phyloP scores from a whole-genome alignment of 139 green algal genomes.

The Parachlorella kessleri region DNA sequence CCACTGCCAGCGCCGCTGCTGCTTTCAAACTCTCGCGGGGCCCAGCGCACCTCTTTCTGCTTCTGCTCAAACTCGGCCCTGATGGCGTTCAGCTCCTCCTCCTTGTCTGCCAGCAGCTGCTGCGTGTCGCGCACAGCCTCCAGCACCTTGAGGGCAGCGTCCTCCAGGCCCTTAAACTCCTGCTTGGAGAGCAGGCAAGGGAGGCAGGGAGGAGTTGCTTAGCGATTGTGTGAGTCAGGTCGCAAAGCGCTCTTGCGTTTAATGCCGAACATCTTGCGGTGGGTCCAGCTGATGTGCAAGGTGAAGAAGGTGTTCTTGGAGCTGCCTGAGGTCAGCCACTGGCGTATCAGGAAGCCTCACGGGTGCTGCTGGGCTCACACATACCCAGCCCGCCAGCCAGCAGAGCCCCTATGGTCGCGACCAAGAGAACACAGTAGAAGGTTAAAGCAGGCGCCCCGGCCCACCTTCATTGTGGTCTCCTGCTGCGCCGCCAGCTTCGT shows the following conservation, averaged over 20 bases:
- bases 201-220: not conserved
- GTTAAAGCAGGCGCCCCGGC: not conserved
- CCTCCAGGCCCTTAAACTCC: conserved; percentile 56
- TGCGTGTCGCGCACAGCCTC: conserved; percentile 32
- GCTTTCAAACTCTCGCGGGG: conserved; percentile 7
- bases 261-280: not conserved
- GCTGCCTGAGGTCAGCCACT: too few species aligned
- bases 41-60: conserved; percentile 49
- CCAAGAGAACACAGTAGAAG: not conserved
- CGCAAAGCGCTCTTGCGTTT: not conserved
- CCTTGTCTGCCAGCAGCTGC: conserved; percentile 35
- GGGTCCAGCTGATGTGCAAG: too few species aligned
- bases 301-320: too few species aligned
- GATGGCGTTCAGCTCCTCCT: conserved; percentile 36
- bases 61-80: conserved; percentile 48
- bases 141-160: conserved; percentile 50
- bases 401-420: too few species aligned
- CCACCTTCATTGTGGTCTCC: conserved; percentile 37
- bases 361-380: too few species aligned
- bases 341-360: too few species aligned
- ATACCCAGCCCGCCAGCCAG: too few species aligned
- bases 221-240: not conserved
- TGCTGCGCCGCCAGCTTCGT: conserved; percentile 59
- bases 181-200: not conserved
- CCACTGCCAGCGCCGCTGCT: too few species aligned